Base-by-base conservation (phyloP, 176 grass and related monocot species). In the Pontederia paniculata region DNA sequence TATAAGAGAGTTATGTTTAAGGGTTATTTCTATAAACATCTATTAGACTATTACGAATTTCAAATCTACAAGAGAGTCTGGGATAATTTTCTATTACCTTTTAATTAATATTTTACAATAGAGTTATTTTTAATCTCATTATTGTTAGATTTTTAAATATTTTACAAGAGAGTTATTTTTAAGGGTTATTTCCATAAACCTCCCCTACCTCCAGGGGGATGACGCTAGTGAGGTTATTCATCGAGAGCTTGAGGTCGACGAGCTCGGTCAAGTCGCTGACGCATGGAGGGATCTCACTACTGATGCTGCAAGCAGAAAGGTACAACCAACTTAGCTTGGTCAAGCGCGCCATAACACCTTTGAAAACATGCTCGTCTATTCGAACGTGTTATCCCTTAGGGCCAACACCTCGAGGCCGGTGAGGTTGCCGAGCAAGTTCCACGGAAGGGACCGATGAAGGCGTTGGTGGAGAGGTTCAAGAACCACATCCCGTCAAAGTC, bases 381-480 rank as follows among this genome's bases (percentile, higher is more conserved):
- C 50, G 50, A 67, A 67, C 21, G 15, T 8, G 64, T 67, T 67
- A 9, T 43, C 49, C 17, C 50, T 25, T 15, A 67, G 31, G 15
- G 7, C 14, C 5, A 67, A 48, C 23, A 15, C 64, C 37, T 14
- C 23, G 16, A 67, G 31, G n/a, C 7, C 64, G 17, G 64, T 67
- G 17, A 67, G 31, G 16, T 54, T 44, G 28, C 14, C 25, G n/a
- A 67, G 64, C n/a, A 48, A 67, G 17, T 21, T n/a, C 64, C 50
- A 67, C 5, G 64, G 50, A 67, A 67, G 28, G 31, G 10, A 9
- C 64, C 64, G 17, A 25, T 21, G 17, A 67, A 17, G 49, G 25
- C 12, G 64, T 67, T 67, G 37, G 17, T 13, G 31, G 64, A 67
- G n/a, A 67, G 50, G 17, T 67, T 67, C 64, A 67, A 21, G 10